A percentile compares a stretch with the other conserved stretches of the same genome.
phyloP scores from a whole-genome alignment of 2,329 filamentous ascomycete species.

The Neofusicoccum cordaticola region DNA sequence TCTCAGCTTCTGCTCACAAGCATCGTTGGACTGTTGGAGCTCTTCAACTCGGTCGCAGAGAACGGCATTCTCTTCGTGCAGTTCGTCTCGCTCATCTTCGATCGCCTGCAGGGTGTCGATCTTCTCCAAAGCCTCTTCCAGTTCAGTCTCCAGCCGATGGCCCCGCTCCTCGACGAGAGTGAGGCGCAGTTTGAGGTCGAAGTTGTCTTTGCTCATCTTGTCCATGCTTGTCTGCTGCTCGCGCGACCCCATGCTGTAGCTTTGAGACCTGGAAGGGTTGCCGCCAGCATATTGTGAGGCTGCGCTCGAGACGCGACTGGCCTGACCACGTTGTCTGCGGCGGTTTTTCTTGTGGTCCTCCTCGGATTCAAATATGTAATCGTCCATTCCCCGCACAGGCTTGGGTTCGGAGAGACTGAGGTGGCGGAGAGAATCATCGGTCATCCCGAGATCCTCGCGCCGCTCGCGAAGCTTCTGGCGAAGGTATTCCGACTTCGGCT shows the following conservation, averaged over 20 bases:
- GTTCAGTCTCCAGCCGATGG: background rate
- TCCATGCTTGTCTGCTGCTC: conserved; percentile 11
- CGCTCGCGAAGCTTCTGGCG: conserved; percentile 14
- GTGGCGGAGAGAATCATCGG: background rate
- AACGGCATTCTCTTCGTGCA: conserved; percentile 8
- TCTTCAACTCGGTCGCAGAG: conserved; percentile 7
- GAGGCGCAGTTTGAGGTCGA: conserved; percentile 17
- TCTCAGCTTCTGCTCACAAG: conserved; percentile 7
- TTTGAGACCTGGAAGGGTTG: background rate
- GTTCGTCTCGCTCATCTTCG: conserved; percentile 10
- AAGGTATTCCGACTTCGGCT: conserved; percentile 10
- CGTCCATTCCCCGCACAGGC: background rate
- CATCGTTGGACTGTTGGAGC: background rate
- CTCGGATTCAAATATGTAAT: conserved; percentile 16
- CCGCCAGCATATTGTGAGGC: background rate
- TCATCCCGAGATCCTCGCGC: conserved; percentile 4
- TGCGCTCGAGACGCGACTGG: background rate
- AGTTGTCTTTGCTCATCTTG: conserved; percentile 18
- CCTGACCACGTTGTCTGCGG: background rate
- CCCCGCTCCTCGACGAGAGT: conserved; percentile 15
- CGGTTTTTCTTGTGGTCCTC: background rate
- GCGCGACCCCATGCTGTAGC: conserved; percentile 7
- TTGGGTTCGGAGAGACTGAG: conserved; percentile 6
- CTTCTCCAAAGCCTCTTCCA: conserved; percentile 16
- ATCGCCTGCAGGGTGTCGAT: background rate